Conservation (phyloP, 1,139 yeast species). For the Meyerozyma guilliermondii region DNA sequence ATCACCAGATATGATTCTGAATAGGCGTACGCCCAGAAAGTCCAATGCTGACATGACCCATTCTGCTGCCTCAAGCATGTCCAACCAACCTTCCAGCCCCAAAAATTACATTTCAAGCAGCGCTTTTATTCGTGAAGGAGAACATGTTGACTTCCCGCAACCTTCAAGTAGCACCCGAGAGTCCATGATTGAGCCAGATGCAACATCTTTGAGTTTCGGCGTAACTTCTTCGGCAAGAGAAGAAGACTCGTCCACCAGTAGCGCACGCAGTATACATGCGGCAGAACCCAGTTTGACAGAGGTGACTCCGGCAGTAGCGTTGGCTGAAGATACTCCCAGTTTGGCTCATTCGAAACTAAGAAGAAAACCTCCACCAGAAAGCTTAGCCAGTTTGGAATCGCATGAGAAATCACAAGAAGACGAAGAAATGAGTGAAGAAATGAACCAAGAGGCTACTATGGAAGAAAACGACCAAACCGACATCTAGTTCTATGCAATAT, state of each 20-base stretch:
- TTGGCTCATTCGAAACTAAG: neutral
- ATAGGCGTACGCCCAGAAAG: constrained; percentile 39
- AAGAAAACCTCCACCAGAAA: neutral
- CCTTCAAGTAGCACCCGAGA: neutral
- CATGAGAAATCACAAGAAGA: no score
- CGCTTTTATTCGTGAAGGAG: neutral
- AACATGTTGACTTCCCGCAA: neutral
- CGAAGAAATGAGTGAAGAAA: neutral
- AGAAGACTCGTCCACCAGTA: neutral
- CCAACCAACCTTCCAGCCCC: neutral
- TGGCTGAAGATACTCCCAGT: neutral
- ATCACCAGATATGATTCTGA: constrained; percentile 62
- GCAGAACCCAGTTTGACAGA: neutral
- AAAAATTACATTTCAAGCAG: neutral
- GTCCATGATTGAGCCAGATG: neutral
- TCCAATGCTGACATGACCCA: constrained; percentile 6
- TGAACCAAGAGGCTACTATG: no score
- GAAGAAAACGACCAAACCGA: neutral
- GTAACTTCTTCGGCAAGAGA: neutral
- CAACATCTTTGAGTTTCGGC: neutral
- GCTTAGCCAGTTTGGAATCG: neutral
- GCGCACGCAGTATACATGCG: neutral
- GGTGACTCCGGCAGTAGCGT: neutral
- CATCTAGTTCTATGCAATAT: neutral
- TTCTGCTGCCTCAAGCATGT: neutral